Evolutionary conservation across 75 land plant species (phyloP).

Genomic region (Adiantum capillusveneris): DNA sequence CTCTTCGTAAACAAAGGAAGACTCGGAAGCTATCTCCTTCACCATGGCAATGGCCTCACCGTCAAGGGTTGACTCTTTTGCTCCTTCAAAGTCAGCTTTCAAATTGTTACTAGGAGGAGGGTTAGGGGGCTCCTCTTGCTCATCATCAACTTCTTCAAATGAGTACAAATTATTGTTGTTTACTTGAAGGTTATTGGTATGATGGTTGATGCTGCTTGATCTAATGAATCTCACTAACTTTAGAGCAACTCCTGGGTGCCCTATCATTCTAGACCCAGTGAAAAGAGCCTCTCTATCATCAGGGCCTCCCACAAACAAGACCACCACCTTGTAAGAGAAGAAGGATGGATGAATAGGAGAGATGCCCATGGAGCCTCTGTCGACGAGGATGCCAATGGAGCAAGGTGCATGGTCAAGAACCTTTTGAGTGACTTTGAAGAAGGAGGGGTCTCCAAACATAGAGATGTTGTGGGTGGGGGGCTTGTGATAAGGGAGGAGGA

Average conservation of each 20-base stretch:
- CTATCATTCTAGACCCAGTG: constrained; percentile 29
- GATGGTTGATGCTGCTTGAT: no score
- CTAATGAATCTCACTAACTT: constrained; percentile 40
- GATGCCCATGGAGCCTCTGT: constrained; percentile 47
- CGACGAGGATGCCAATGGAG: constrained; percentile 66
- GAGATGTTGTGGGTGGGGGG: neutral
- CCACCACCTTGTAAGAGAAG: constrained; percentile 32
- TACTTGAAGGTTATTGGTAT: no score
- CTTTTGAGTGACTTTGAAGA: constrained; percentile 17
- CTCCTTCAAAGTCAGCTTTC: neutral
- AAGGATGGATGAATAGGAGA: constrained; percentile 20
- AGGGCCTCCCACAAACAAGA: constrained; percentile 55
- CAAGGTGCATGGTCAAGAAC: constrained; percentile 53
- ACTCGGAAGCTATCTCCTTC: constrained; percentile 19
- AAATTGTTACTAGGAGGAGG: no score
- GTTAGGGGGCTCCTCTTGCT: no score
- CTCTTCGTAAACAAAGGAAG: constrained; percentile 38
- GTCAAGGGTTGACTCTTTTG: neutral
- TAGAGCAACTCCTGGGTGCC: constrained; percentile 38
- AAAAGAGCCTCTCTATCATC: constrained; percentile 55
- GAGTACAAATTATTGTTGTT: no score
- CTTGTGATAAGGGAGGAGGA: constrained; percentile 67
- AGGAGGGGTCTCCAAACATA: no score
- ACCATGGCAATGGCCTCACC: no score
- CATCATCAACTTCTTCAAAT: no score